Conservation (phyloP, 495 filamentous ascomycete genomes). For the Venustampulla echinocandica region DNA sequence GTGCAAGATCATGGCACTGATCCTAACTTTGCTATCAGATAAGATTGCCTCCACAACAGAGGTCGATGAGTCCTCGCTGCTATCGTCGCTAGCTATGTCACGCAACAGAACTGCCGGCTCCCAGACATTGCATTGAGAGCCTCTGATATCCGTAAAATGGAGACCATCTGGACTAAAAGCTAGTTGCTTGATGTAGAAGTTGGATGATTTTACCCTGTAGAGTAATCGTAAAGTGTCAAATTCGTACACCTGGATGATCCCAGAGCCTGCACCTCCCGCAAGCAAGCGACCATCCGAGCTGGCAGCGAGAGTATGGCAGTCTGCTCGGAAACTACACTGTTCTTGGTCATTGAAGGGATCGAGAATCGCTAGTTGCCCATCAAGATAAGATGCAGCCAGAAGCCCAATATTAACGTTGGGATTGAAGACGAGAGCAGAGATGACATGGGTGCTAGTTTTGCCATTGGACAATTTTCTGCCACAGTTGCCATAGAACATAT, state of each 20-base stretch:
- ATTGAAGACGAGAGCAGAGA: conserved; percentile 27
- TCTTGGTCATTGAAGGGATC: conserved; percentile 21
- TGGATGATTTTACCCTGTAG: conserved; percentile 23
- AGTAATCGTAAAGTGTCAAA: conserved; percentile 30
- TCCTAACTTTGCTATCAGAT: conserved; percentile 13
- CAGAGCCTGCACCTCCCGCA: conserved; percentile 19
- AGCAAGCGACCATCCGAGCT: conserved; percentile 28
- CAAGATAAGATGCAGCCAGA: conserved; percentile 25
- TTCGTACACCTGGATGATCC: conserved; percentile 29
- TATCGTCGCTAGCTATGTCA: conserved; percentile 17
- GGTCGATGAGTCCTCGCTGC: conserved; percentile 10
- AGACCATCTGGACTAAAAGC: conserved; percentile 25
- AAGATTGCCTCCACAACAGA: conserved; percentile 7
- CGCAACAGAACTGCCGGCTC: conserved; percentile 6
- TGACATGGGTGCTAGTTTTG: conserved; percentile 17
- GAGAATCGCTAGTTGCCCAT: conserved; percentile 26
- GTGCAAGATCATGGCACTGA: conserved; percentile 21
- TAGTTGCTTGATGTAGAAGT: conserved; percentile 21
- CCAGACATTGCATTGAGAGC: conserved; percentile 29
- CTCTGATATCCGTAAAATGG: conserved; percentile 28
- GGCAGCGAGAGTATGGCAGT: conserved; percentile 15
- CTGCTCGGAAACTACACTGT: conserved; percentile 7
- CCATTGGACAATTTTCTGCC: conserved; percentile 20
- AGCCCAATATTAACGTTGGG: conserved; percentile 25
- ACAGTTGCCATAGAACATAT: conserved; percentile 24